Conservation (phyloP, 495 filamentous ascomycete genomes). For the Sphaerosporella brunnea region DNA sequence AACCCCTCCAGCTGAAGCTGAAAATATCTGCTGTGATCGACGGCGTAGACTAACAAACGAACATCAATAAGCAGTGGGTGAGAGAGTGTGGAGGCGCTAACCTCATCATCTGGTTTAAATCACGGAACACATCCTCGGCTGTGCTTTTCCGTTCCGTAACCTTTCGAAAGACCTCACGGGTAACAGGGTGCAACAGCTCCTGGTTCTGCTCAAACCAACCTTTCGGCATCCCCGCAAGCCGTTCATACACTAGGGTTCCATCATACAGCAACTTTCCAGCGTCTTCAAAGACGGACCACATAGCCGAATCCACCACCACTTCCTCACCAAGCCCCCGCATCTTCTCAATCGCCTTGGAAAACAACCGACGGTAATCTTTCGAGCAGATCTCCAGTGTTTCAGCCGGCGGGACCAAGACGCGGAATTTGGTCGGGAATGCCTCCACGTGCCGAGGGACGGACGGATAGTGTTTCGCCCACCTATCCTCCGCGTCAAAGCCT, state of each 20-base stretch:
- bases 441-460: constrained; percentile 28
- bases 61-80: neutral
- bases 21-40: neutral
- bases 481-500: constrained; percentile 31
- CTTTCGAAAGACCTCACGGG: constrained; percentile 33
- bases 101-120: constrained; percentile 25
- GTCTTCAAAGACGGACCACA: constrained; percentile 38
- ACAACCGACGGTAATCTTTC: constrained; percentile 30
- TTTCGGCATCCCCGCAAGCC: constrained; percentile 34
- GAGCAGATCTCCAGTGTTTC: constrained; percentile 33
- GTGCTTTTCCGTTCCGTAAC: constrained; percentile 32
- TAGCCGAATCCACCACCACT: neutral
- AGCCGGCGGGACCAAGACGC: constrained; percentile 36
- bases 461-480: constrained; percentile 1
- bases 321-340: constrained; percentile 34
- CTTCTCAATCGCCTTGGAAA: constrained; percentile 29
- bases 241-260: constrained; percentile 38
- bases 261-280: constrained; percentile 42
- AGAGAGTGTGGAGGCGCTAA: neutral
- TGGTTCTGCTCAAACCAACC: constrained; percentile 28
- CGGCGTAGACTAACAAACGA: neutral
- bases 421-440: constrained; percentile 33
- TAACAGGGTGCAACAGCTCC: constrained; percentile 38
- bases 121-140: constrained; percentile 38
- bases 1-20: constrained; percentile 22